Conservation (phyloP, 2,329 filamentous ascomycete genomes). For the Sporothrix globosa region DNA sequence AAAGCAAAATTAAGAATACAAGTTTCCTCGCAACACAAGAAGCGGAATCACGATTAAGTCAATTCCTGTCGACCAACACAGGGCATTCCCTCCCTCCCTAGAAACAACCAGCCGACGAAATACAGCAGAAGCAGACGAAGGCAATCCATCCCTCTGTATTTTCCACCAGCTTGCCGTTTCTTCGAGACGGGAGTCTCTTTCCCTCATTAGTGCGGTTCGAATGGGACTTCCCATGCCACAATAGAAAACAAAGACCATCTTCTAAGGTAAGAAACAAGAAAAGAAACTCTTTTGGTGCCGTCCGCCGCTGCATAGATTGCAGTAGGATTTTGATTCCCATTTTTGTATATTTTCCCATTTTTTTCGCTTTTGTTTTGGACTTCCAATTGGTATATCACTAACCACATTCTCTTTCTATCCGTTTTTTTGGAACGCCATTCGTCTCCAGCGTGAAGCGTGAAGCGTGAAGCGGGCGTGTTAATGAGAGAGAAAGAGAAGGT, state of each 20-base stretch:
- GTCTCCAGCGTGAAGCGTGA: neutral
- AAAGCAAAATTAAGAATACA: conserved; percentile 23
- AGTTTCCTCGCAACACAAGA: conserved; percentile 27
- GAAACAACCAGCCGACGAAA: conserved; percentile 27
- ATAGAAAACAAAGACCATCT: conserved; percentile 26
- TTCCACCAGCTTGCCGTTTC: neutral
- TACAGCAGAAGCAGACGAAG: conserved; percentile 26
- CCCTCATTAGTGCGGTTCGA: conserved; percentile 91
- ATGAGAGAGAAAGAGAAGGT: conserved; percentile 6
- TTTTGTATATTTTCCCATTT: conserved; percentile 29
- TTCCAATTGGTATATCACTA: neutral
- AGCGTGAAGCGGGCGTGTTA: neutral
- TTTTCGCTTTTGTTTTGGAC: conserved; percentile 27
- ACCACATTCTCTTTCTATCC: conserved; percentile 20
- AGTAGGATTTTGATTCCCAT: conserved; percentile 25
- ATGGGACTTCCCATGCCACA: conserved; percentile 47
- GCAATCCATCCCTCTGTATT: neutral
- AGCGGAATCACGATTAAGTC: conserved; percentile 86
- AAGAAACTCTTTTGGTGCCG: conserved; percentile 32
- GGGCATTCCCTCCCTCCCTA: conserved; percentile 87
- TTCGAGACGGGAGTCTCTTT: conserved; percentile 84
- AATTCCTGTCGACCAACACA: conserved; percentile 81
- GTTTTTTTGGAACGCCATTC: neutral
- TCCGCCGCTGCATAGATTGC: conserved; percentile 22
- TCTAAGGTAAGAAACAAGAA: conserved; percentile 27